Percentiles rank a stretch among this genome's conserved stretches.
Conservation (phyloP, 306 rosid species). For the Begonia peltatifolia region DNA sequence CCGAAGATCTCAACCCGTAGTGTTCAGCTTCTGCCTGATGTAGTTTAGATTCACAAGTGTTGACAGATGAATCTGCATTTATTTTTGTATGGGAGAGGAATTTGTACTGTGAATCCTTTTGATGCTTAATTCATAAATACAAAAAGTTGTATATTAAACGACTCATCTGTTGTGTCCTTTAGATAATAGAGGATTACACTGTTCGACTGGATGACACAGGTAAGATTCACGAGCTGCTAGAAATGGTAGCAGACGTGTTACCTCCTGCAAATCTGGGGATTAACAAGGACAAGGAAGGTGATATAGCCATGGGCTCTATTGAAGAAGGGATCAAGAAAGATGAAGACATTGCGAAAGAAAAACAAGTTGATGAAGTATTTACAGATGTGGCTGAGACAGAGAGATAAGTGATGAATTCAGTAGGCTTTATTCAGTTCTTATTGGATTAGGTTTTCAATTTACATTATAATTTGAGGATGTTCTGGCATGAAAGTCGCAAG, state of each 20-base stretch:
- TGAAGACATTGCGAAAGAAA: too few relatives aligned
- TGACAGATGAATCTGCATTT: neutral
- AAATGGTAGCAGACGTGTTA: constrained; percentile 34
- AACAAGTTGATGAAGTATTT: too few relatives aligned
- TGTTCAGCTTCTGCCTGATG: neutral
- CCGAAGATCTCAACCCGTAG: neutral
- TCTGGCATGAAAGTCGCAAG: too few relatives aligned
- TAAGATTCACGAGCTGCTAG: constrained; percentile 24
- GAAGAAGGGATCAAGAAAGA: too few relatives aligned
- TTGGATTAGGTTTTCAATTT: too few relatives aligned
- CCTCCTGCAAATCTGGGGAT: constrained; percentile 7
- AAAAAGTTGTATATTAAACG: constrained; percentile 1
- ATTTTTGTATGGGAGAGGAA: neutral
- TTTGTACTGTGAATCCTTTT: neutral
- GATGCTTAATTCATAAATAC: neutral
- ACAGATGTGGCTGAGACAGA: too few relatives aligned
- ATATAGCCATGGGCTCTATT: too few relatives aligned
- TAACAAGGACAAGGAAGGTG: neutral
- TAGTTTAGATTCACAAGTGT: neutral
- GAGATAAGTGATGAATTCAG: too few relatives aligned
- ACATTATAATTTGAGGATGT: too few relatives aligned
- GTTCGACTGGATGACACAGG: constrained; percentile 32
- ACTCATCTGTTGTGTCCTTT: constrained; percentile 1
- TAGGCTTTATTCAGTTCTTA: too few relatives aligned
- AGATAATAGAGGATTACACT: constrained; percentile 37